Base-by-base conservation (phyloP, 2,329 filamentous ascomycete species). In the Chaetomiaceae sp. region DNA sequence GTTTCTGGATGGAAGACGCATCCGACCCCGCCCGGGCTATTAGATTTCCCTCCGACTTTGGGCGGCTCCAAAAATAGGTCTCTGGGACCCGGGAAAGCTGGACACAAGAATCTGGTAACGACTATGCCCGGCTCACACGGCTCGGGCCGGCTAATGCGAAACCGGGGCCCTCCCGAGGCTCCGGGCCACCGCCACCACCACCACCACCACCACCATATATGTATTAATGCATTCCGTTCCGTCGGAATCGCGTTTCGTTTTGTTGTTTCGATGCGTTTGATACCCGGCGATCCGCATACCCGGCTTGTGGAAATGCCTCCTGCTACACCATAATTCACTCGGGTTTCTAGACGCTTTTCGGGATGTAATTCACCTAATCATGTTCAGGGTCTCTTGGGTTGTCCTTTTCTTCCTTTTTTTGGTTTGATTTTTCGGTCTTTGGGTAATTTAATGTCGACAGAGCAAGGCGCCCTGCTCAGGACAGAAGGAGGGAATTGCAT, bases 1-100 rank as follows among this genome's bases (percentile, higher is more conserved):
- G 53, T 83, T 77, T 55, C 59, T 83, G 35, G 79, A 83, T 54
- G 79, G 79, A 21, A 78, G 70, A 62, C 70, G 78, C 38, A 66
- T 79, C 16, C 57, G 56, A 33, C 54, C 58, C 12, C 58, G 55
- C 6, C 56, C 49, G 23, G 41, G 35, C 17, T 48, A 50, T 27
- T 55, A 43, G n/a, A n/a, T n/a, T n/a, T n/a, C n/a, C n/a, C n/a
- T 27, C 10, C 25, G 10, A 27, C 25, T 27, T 10, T 27, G 25
- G 25, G 25, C 10, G 7, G 30, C 13, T 14, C 41, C 19, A 19
- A 21, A 37, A 38, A 30, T 19, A 31, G 17, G 16, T 7, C 8
- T n/a, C n/a, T n/a, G n/a, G n/a, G n/a, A n/a, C n/a, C n/a, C 17
- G n/a, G 33, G 23, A 14, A 34, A 25, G 20, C 17, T 20, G 30